These are phyloP conservation scores for Nicotiana attenuata DNA, from an alignment of 257 asterid genomes.

Conservation along the genomic window DNA sequence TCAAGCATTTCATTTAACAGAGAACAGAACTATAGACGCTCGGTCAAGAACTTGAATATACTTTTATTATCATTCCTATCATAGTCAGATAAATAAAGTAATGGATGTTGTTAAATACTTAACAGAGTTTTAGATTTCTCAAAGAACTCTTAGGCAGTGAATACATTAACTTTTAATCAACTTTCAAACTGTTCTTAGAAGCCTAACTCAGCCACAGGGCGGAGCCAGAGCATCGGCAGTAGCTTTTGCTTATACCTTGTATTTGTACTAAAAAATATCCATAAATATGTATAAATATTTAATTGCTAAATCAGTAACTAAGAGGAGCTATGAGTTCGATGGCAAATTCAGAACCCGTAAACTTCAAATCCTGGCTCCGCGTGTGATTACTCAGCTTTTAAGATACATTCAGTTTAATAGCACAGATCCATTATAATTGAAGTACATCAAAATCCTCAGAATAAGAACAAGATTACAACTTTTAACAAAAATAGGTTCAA, in stretches of 20 bases:
- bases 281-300: no score
- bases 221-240: no score
- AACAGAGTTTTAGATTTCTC: background rate
- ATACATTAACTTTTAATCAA: background rate
- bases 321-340: no score
- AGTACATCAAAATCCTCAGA: background rate
- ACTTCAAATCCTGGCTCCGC: no score
- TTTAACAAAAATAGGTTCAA: background rate
- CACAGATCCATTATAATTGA: background rate
- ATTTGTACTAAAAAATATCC: no score
- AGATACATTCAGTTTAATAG: background rate
- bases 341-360: no score
- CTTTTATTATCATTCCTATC: background rate
- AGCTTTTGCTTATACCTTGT: no score
- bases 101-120: background rate
- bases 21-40: background rate
- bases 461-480: background rate
- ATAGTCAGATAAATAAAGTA: background rate
- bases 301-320: no score
- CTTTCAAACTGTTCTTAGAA: background rate
- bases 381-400: background rate
- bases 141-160: background rate
- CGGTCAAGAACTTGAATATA: background rate
- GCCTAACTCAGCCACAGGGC: background rate
- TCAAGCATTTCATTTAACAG: slow-evolving; percentile 1